Evolutionary conservation across 2,329 filamentous ascomycete species (phyloP).

Genomic region (Microascus cirrosus): DNA sequence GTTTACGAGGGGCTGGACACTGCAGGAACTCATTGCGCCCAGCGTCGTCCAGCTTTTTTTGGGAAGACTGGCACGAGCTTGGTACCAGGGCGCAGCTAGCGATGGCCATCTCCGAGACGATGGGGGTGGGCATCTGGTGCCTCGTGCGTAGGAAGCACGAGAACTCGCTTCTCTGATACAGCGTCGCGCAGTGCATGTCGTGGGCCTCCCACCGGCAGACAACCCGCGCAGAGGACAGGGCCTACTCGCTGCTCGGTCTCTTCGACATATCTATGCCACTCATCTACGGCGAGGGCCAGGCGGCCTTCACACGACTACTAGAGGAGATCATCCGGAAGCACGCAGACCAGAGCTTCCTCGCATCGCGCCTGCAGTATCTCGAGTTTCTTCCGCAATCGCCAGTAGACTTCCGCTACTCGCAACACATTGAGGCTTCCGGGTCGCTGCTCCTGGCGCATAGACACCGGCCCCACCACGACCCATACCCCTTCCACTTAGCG

Average conservation of each 20-base stretch:
- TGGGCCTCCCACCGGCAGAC: conserved; percentile 15
- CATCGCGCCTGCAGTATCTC: too few relatives aligned
- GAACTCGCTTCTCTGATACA: neutral
- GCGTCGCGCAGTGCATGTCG: conserved; percentile 11
- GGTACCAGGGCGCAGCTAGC: neutral
- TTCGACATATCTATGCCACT: conserved; percentile 17
- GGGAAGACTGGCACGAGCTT: conserved; percentile 1
- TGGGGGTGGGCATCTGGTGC: too few relatives aligned
- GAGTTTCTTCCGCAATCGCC: too few relatives aligned
- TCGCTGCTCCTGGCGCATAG: too few relatives aligned
- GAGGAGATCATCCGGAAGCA: too few relatives aligned
- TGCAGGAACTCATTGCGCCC: conserved; percentile 10
- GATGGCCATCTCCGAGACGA: neutral
- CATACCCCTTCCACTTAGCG: too few relatives aligned
- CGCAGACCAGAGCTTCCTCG: too few relatives aligned
- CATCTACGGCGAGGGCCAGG: conserved; percentile 8
- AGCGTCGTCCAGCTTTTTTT: conserved; percentile 6
- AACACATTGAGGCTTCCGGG: too few relatives aligned
- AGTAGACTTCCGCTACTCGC: too few relatives aligned
- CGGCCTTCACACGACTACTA: too few relatives aligned
- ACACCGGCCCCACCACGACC: too few relatives aligned
- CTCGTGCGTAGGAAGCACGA: neutral
- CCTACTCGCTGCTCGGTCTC: conserved; percentile 16
- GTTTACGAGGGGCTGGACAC: conserved; percentile 12
- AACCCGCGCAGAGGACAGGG: conserved; percentile 15